Evolutionary conservation across 1,284 basidiomycete species (phyloP).

Genomic region (Albatrellus sp.): DNA sequence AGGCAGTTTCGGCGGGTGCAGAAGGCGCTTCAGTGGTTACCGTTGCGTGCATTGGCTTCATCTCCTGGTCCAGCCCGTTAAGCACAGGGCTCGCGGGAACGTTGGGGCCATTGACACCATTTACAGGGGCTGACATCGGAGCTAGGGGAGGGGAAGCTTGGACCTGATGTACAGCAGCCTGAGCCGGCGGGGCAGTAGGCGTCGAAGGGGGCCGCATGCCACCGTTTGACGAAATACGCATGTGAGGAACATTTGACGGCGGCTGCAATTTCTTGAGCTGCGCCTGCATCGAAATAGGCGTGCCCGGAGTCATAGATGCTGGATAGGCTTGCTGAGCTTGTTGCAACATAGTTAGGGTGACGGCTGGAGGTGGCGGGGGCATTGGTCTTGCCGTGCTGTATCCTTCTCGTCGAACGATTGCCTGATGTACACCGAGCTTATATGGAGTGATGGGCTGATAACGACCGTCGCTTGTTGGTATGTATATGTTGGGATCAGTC

Average conservation of each 20-base stretch:
- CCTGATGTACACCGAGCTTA: constrained; percentile 18
- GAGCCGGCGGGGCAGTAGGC: constrained; percentile 14
- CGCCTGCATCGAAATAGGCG: constrained; percentile 38
- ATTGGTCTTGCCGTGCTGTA: constrained; percentile 4
- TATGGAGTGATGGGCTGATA: constrained; percentile 24
- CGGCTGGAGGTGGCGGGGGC: constrained; percentile 1
- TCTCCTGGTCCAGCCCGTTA: constrained; percentile 12
- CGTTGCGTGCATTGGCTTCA: constrained; percentile 12
- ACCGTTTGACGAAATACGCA: constrained; percentile 44
- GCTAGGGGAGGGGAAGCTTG: constrained; percentile 20
- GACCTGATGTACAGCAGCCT: constrained; percentile 7
- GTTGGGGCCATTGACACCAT: constrained; percentile 11
- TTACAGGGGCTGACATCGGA: constrained; percentile 21
- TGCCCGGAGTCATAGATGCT: constrained; percentile 14
- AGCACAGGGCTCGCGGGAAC: constrained; percentile 11
- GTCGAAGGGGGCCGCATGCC: constrained; percentile 34
- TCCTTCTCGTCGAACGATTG: constrained; percentile 5
- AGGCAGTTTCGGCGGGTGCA: constrained; percentile 8
- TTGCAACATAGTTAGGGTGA: background rate
- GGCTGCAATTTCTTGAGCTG: constrained; percentile 43
- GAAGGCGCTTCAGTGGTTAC: constrained; percentile 9
- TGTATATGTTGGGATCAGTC: constrained; percentile 31
- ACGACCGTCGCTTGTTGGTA: constrained; percentile 25
- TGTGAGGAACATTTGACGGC: constrained; percentile 33
- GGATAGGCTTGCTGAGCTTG: constrained; percentile 5